Evolutionary conservation across 148 eudicot species (phyloP), one percentile per base, ranked within the genome.

Genomic region (Rhododendron griersonianum): DNA sequence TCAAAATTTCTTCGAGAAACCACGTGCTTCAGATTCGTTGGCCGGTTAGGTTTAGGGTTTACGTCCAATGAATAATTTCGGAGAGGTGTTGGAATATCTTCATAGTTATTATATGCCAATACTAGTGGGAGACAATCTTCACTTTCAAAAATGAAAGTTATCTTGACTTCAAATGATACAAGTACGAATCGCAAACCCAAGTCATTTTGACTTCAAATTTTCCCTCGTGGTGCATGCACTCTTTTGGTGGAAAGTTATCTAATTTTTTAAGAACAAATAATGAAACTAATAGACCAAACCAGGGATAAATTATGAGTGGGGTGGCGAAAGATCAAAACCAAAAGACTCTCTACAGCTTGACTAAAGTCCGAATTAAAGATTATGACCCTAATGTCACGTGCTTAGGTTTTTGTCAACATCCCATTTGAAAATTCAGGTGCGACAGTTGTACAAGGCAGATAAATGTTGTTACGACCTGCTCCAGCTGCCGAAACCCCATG

Each of bases 11-110:
- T 61, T 45, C 14, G 25, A 47, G 45, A 57, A 39, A 10, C 51
- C 51, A 9, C n/a, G 75, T 59, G 84, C 74, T 61, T 25, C 33
- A 23, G 14, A 19, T 9, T 63, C 11, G 5, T 19, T 9, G 14
- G 61, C 61, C 23, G 69, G 74, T 82, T 82, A 82, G 84, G 84
- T 63, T 39, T 7, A 41, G 63, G 84, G 84, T 63, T 39, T 7
- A 41, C 25, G 30, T 59, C 74, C 84, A 61, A 82, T 61, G 9
- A 82, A 23, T 21, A 45, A 78, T 6, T 11, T 45, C 15, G 35
- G 33, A 45, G 11, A 41, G 33, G 7, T 11, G 50, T 41, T 11
- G 5, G 30, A 21, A 23, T 25, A 13, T 61, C 51, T 61, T 41
- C 10, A 7, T 47, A 82, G 84, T n/a, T n/a, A n/a, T 18, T 13